Percentiles rank a stretch among this genome's conserved stretches.
Conservation (phyloP, 2,329 filamentous ascomycete genomes). For the Phaeosphaeria sp. region DNA sequence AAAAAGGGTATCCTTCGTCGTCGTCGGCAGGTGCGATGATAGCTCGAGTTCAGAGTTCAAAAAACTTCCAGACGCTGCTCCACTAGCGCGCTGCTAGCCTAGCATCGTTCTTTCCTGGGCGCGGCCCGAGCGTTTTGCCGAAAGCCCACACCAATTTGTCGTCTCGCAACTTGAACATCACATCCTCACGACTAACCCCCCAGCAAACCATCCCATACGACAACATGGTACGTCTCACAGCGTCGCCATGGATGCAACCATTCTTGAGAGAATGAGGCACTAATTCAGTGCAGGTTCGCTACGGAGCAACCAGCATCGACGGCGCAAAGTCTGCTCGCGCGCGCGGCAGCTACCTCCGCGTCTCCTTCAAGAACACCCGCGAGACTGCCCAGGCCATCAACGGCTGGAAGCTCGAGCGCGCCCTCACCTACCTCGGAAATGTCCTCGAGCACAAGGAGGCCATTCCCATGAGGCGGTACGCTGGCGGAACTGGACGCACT, state of each 20-base stretch:
- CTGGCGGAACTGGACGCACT: constrained; percentile 91
- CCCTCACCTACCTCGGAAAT: constrained; percentile 96
- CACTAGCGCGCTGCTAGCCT: not conserved
- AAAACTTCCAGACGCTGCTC: not conserved
- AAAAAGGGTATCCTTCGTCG: constrained; percentile 20
- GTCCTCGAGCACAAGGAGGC: constrained; percentile 97
- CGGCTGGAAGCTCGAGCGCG: constrained; percentile 97
- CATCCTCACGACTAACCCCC: constrained; percentile 37
- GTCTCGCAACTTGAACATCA: constrained; percentile 23
- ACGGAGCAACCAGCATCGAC: constrained; percentile 46
- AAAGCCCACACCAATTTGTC: constrained; percentile 38
- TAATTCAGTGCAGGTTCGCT: constrained; percentile 46
- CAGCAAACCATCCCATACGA: constrained; percentile 39
- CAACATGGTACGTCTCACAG: constrained; percentile 50
- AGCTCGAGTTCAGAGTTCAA: constrained; percentile 25
- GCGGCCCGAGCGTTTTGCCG: constrained; percentile 28
- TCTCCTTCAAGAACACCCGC: constrained; percentile 99
- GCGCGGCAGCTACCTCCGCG: constrained; percentile 97
- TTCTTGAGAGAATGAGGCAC: constrained; percentile 23
- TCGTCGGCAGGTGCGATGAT: constrained; percentile 8
- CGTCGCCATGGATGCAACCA: constrained; percentile 13
- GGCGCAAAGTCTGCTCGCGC: constrained; percentile 80
- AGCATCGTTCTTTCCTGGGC: not conserved
- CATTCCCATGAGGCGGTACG: constrained; percentile 97
- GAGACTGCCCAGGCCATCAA: constrained; percentile 99